A percentile compares a stretch with the other conserved stretches of the same genome.
Conservation (phyloP, 805 yeast genomes). For the Sugiyamaella mastotermitis region DNA sequence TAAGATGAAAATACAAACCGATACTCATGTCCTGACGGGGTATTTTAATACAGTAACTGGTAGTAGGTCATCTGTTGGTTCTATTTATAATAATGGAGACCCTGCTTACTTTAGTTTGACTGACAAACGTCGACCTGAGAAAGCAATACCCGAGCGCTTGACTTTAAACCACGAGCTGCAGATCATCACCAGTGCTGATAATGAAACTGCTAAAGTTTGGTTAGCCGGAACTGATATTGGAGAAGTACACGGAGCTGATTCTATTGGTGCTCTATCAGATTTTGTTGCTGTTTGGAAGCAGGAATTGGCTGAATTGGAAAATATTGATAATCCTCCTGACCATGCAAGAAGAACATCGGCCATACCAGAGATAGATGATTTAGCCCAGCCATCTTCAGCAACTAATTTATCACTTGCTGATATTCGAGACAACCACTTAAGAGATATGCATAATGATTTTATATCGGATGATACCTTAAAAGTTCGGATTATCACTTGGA, state of each 20-base stretch:
- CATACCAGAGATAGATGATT: too few relatives aligned
- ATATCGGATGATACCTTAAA: conserved; percentile 18
- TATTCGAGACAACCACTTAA: conserved; percentile 10
- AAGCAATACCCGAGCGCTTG: conserved; percentile 13
- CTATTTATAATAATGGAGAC: too few relatives aligned
- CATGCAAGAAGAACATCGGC: not conserved
- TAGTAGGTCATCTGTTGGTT: too few relatives aligned
- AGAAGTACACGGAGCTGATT: conserved; percentile 4
- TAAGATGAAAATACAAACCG: too few relatives aligned
- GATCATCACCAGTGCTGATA: not conserved
- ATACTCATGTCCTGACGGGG: too few relatives aligned
- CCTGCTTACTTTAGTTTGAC: conserved; percentile 15
- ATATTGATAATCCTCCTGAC: not conserved
- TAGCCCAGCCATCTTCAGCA: too few relatives aligned
- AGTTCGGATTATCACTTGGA: conserved; percentile 28
- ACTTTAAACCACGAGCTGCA: conserved; percentile 2
- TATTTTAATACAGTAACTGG: too few relatives aligned
- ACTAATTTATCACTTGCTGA: conserved; percentile 16
- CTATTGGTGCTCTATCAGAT: conserved; percentile 19
- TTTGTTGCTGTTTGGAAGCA: conserved; percentile 28
- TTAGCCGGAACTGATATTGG: conserved; percentile 13
- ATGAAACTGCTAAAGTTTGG: not conserved
- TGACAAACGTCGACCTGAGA: conserved; percentile 10
- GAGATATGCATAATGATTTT: conserved; percentile 4
- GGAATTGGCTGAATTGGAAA: conserved; percentile 17